phyloP scores from a whole-genome alignment of 2,329 filamentous ascomycete species.

The Xylariomycetidae sp. region DNA sequence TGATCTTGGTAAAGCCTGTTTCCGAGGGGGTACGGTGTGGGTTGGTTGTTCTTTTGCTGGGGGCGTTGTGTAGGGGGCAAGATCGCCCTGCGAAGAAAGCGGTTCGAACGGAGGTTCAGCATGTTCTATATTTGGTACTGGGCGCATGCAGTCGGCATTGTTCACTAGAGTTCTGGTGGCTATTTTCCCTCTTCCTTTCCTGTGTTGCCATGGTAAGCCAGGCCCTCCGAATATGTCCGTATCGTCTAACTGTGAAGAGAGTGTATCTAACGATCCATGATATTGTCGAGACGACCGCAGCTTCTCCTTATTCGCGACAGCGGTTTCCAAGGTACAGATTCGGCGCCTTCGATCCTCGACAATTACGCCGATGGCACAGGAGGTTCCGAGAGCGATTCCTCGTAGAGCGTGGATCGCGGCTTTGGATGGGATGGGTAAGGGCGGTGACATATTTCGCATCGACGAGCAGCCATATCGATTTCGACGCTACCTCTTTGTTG shows the following conservation, averaged over 20 bases:
- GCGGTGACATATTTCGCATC: slow-evolving; percentile 35
- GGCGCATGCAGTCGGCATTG: too few species aligned
- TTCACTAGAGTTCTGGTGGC: too few species aligned
- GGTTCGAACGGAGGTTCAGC: too few species aligned
- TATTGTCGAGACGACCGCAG: slow-evolving; percentile 37
- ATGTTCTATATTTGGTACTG: too few species aligned
- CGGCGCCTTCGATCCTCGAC: slow-evolving; percentile 54
- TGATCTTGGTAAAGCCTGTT: too few species aligned
- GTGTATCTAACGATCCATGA: slow-evolving; percentile 14
- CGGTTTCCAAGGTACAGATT: slow-evolving; percentile 45
- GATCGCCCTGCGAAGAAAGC: too few species aligned
- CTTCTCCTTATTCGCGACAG: slow-evolving; percentile 49
- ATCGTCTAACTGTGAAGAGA: slow-evolving; percentile 12
- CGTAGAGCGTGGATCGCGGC: slow-evolving; percentile 52
- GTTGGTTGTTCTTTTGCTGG: too few species aligned
- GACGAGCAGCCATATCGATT: slow-evolving; percentile 12
- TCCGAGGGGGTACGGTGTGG: too few species aligned
- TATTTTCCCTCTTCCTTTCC: slow-evolving; percentile 1
- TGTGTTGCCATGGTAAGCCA: slow-evolving; percentile 15
- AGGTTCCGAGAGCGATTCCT: slow-evolving; percentile 51
- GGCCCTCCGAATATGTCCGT: slow-evolving; percentile 4
- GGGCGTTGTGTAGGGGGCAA: too few species aligned
- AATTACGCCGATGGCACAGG: slow-evolving; percentile 50
- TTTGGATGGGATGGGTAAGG: slow-evolving; percentile 48
- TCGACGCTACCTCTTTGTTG: slow-evolving; percentile 4